A percentile compares a stretch with the other conserved stretches of the same genome.
Evolutionary conservation across 305 asterid species (phyloP).

Genomic region (Ilex paraguariensis): DNA sequence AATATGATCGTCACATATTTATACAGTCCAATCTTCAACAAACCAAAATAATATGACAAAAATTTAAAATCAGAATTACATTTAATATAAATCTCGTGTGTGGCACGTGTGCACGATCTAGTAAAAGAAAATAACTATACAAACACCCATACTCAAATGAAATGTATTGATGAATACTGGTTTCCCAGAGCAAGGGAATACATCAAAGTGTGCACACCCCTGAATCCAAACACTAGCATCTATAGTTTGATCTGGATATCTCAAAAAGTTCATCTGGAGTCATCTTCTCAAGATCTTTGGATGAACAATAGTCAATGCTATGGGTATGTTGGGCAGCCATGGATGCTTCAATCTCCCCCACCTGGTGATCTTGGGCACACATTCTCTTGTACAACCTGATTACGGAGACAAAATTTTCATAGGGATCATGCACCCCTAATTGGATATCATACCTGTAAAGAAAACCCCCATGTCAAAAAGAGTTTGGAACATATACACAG

Average conservation of each 20-base stretch:
- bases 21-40: no score
- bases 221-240: constrained; percentile 52
- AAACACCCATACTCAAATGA: no score
- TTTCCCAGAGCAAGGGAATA: no score
- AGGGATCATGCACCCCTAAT: constrained; percentile 42
- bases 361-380: constrained; percentile 36
- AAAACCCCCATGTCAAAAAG: constrained; percentile 5
- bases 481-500: background rate
- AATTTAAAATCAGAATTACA: no score
- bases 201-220: background rate
- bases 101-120: no score
- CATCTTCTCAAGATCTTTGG: constrained; percentile 25
- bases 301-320: constrained; percentile 17
- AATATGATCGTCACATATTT: no score
- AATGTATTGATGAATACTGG: no score
- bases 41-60: no score
- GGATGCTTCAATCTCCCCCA: constrained; percentile 6
- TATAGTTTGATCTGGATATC: constrained; percentile 38
- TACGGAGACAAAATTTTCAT: constrained; percentile 39
- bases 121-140: no score
- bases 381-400: constrained; percentile 45
- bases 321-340: constrained; percentile 6
- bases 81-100: no score
- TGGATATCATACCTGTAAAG: constrained; percentile 40
- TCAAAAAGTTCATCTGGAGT: constrained; percentile 33